Base-by-base conservation (phyloP, 192 early-diverging fungal species). In the Dimargaris verticillata region DNA sequence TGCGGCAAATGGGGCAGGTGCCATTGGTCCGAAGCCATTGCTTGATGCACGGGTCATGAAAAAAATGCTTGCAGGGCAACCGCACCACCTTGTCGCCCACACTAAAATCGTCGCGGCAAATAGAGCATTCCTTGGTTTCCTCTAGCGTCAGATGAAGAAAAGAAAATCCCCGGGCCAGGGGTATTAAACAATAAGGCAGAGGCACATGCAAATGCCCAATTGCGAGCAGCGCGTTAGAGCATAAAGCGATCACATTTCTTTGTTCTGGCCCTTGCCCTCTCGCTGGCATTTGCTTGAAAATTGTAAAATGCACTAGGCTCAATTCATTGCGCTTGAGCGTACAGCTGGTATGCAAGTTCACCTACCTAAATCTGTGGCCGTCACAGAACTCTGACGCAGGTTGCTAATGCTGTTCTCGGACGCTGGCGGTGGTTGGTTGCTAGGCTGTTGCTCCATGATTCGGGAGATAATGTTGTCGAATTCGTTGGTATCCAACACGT, bases 11-110 rank as follows among this genome's bases (percentile, higher is more conserved):
- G 24, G 92, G 92, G 71, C 92, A 95, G 11, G 92, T 90, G 7
- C 90, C 93, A 62, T 94, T 95, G 57, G 94, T 76, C 64, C 87
- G 87, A 48, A 97, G 75, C 95, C 95, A 97, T 43, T 84, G 83
- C 50, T 86, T 83, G 54, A 94, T 88, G 66, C 95, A 97, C 6
- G 79, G 75, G 7, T 81, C 78, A 66, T 97, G 95, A 64, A 93
- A 95, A 61, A 87, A 62, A 63, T 97, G 95, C 48, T 80, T 78
- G 74, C 95, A 97, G 10, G 88, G 86, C 49, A 95, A 65, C 64
- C 74, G 69, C 20, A 85, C 64, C 17, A 78, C 80, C 20, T 74
- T 73, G 57, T 93, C 88, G 11, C 75, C 78, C 54, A 68, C 60
- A 10, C 71, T 66, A 70, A 87, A 95, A 50, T 92, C 87, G 49